Percentiles rank a stretch among this genome's conserved stretches.
Conservation (phyloP, 208 protist species). For the Naegleria lovaniensis region DNA sequence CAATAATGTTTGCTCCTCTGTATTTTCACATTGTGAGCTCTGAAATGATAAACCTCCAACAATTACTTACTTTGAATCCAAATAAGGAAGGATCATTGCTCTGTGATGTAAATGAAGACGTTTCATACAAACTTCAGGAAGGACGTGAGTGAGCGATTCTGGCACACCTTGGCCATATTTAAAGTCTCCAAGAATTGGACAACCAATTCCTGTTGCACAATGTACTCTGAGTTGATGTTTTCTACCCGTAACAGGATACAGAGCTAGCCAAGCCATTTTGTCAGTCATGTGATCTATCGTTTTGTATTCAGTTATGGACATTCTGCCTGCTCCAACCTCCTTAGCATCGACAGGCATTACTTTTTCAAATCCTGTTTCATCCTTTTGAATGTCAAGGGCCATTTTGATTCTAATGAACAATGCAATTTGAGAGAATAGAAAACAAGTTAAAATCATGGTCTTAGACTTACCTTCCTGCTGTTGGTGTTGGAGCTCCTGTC, state of each 20-base stretch:
- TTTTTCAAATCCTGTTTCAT: background rate
- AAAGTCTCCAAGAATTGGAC: conserved; percentile 1
- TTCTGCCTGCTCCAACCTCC: background rate
- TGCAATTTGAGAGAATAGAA: background rate
- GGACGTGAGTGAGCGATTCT: background rate
- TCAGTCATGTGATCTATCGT: background rate
- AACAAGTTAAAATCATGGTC: background rate
- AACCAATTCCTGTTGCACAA: background rate
- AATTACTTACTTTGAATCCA: background rate
- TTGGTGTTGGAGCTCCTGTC: conserved; percentile 68
- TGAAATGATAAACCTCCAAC: background rate
- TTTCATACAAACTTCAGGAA: background rate
- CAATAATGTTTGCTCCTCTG: background rate
- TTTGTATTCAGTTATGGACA: conserved; percentile 18
- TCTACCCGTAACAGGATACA: conserved; percentile 25
- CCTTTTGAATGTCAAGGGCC: background rate
- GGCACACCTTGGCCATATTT: background rate
- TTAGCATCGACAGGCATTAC: background rate
- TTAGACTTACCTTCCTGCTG: conserved; percentile 54
- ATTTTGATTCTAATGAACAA: conserved; percentile 17
- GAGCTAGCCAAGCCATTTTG: background rate
- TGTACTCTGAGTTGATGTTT: conserved; percentile 25
- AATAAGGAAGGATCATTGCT: background rate
- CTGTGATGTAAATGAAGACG: background rate
- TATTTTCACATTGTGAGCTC: background rate